Evolutionary conservation across 164 flowering plant genomes (phyloP), one percentile per base, ranked within the genome.

Genomic region (Kalanchoe fedtschenkoi): DNA sequence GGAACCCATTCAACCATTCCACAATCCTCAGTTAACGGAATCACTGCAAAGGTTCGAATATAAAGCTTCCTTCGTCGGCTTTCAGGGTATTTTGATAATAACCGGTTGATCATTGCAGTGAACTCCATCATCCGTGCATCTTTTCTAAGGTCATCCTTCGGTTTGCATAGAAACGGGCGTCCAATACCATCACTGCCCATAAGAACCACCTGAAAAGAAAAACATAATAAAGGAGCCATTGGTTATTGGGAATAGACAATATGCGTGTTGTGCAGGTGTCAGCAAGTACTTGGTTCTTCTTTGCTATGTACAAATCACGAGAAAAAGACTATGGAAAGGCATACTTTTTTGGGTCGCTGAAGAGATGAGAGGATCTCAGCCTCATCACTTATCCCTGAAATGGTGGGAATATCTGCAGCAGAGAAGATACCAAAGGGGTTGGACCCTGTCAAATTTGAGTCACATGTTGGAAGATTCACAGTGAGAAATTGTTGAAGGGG

Each of bases 51-150:
- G 19, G 99, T 95, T 51, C 99, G 93, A 62, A 91, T 81, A 55
- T 95, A 95, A 33, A 95, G 97, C 80, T 95, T 95, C 69, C 99
- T 80, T n/a, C 95, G 77, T 24, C 99, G 91, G 75, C 99, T 95
- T 82, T 95, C 99, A 60, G 95, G 91, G 68, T 81, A 81, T 78
- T 91, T 95, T 46, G 90, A 83, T 64, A 95, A 71, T 30, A 95
- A 74, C 62, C 90, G 90, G 68, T 95, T 95, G 71, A 95, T 86
- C 93, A 84, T 95, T 54, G 96, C 93, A 69, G 87, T 86, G 69
- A 91, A 95, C 68, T 95, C 99, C 97, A 95, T 95, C 99, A 95
- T 95, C 21, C 99, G 93, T n/a, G 99, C 96, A 80, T 95, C 97
- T 77, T 95, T 95, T 70, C 99, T 73, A 34, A 95, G 96, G 71